Percentiles rank a stretch among this genome's conserved stretches.
Conservation (phyloP, 192 early-diverging fungal genomes). For the Coemansia sp. region DNA sequence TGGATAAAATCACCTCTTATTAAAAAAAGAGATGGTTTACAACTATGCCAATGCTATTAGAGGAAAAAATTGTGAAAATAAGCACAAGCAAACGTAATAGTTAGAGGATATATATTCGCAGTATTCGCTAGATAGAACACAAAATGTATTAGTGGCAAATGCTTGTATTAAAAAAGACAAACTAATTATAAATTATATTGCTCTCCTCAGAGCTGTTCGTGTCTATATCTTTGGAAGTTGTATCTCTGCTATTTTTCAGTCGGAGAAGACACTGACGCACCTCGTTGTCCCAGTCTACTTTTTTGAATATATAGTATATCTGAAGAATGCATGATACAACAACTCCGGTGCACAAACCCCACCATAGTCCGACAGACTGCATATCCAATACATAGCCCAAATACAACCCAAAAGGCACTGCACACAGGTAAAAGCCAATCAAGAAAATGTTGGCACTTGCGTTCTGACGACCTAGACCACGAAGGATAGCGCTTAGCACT, state of each 20-base stretch:
- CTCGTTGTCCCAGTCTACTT: background rate
- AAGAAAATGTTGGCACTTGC: slow-evolving; percentile 52
- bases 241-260: background rate
- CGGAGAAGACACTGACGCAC: background rate
- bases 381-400: slow-evolving; percentile 34
- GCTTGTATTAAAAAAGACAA: too few relatives aligned
- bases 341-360: slow-evolving; percentile 30
- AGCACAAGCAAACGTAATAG: too few relatives aligned
- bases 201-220: too few relatives aligned
- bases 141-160: too few relatives aligned
- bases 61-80: too few relatives aligned
- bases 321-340: background rate
- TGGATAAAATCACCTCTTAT: too few relatives aligned
- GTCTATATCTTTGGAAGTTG: too few relatives aligned
- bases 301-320: background rate
- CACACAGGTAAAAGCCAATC: slow-evolving; percentile 51
- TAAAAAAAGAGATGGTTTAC: too few relatives aligned
- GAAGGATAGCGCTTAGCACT: slow-evolving; percentile 55
- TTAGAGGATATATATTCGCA: too few relatives aligned
- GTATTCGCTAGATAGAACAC: too few relatives aligned
- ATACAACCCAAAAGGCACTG: slow-evolving; percentile 48
- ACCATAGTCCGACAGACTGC: slow-evolving; percentile 30
- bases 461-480: slow-evolving; percentile 53
- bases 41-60: too few relatives aligned
- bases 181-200: too few relatives aligned